Percentiles rank a stretch among this genome's conserved stretches.
Conservation (phyloP, 495 filamentous ascomycete species). For the Xylaria grammica region DNA sequence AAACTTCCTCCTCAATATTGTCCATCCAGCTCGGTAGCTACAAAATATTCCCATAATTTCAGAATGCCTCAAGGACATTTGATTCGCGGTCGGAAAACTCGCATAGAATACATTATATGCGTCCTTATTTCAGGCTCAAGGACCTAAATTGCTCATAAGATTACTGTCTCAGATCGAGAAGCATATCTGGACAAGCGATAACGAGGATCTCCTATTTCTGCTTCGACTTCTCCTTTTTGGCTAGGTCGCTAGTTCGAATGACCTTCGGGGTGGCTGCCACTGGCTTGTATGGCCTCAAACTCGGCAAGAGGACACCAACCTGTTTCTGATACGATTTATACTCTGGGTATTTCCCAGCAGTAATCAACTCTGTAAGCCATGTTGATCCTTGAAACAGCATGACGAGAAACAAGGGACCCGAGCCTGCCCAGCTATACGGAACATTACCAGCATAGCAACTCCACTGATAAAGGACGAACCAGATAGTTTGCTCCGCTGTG, state of each 20-base stretch:
- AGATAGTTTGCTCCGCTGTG: conserved; percentile 87
- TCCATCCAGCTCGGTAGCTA: neutral
- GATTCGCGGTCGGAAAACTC: neutral
- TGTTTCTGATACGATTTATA: conserved; percentile 83
- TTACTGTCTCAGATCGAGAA: neutral
- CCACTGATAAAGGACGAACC: conserved; percentile 89
- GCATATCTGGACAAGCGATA: neutral
- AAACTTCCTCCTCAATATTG: neutral
- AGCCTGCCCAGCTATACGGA: conserved; percentile 76
- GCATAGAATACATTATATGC: neutral
- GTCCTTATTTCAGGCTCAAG: neutral
- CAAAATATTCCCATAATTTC: neutral
- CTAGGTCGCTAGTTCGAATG: conserved; percentile 54
- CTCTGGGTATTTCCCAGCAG: conserved; percentile 80
- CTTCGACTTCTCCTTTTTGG: conserved; percentile 46
- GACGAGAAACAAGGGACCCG: conserved; percentile 73
- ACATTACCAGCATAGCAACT: conserved; percentile 71
- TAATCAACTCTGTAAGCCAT: conserved; percentile 83
- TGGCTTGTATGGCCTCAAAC: conserved; percentile 43
- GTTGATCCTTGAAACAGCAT: conserved; percentile 88
- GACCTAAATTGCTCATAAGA: neutral
- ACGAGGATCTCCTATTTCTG: conserved; percentile 32
- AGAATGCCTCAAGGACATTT: neutral
- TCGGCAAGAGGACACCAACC: conserved; percentile 84
- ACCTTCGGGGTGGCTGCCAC: conserved; percentile 41